phyloP scores from a whole-genome alignment of 306 rosid species.

The Rosa rugosa region DNA sequence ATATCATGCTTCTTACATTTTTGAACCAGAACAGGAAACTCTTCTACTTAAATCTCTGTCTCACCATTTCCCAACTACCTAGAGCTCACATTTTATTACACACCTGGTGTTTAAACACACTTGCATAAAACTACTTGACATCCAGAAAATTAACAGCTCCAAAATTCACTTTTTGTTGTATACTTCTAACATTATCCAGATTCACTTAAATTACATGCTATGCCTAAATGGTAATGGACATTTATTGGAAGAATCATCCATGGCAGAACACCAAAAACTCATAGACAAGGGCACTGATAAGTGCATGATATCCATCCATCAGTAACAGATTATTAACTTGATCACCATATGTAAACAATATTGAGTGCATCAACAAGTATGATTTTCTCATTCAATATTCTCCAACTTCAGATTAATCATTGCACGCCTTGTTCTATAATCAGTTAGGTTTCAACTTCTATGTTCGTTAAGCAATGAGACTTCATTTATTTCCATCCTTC shows the following conservation, averaged over 20 bases:
- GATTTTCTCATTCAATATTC: background rate
- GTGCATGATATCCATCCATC: background rate
- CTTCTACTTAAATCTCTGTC: background rate
- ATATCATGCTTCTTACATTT: background rate
- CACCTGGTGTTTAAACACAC: background rate
- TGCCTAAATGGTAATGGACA: background rate
- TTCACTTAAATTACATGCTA: background rate
- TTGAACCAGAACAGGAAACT: background rate
- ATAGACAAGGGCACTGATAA: background rate
- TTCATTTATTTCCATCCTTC: background rate
- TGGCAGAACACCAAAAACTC: constrained; percentile 2
- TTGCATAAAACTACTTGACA: background rate
- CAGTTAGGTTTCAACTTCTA: background rate
- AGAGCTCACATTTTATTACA: background rate
- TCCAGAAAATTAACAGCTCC: background rate
- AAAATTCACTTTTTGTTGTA: background rate
- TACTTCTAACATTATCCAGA: background rate
- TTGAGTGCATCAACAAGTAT: background rate
- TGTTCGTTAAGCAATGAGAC: background rate
- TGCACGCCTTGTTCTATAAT: background rate
- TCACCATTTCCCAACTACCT: background rate
- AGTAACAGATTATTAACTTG: background rate
- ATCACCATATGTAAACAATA: background rate
- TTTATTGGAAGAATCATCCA: background rate
- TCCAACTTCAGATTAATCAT: background rate